Evolutionary conservation across 169 alveolate species (phyloP).

Genomic region (Fabrea salina): DNA sequence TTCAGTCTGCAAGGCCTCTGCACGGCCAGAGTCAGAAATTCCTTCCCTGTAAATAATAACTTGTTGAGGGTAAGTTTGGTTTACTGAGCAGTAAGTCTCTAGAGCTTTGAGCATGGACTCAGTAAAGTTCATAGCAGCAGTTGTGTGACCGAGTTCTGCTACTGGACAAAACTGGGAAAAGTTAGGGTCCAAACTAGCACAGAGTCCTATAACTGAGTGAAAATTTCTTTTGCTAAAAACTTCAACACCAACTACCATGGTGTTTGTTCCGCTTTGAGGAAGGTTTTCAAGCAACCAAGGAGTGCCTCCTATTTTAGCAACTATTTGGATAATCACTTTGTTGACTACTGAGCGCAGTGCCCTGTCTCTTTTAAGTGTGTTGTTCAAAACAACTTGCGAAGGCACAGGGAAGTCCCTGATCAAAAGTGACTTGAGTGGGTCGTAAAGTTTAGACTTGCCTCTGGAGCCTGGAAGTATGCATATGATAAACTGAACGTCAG

Average conservation of each 20-base stretch:
- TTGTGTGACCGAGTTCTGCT: not conserved
- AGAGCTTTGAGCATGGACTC: too few relatives aligned
- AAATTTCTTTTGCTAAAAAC: not conserved
- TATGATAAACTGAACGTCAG: constrained; percentile 36
- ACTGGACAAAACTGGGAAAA: not conserved
- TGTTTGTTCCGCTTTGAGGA: constrained; percentile 54
- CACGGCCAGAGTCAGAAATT: not conserved
- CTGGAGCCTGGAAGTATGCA: constrained; percentile 57
- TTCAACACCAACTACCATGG: constrained; percentile 72
- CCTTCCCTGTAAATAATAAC: constrained; percentile 8
- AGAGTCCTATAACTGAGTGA: not conserved
- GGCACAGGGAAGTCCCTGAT: constrained; percentile 54
- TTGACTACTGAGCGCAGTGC: constrained; percentile 47
- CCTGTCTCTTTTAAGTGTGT: constrained; percentile 46
- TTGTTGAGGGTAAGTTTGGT: not conserved
- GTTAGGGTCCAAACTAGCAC: not conserved
- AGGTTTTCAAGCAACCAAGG: constrained; percentile 68
- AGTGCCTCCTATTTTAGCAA: constrained; percentile 70
- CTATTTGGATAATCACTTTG: constrained; percentile 57
- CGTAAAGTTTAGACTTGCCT: constrained; percentile 54
- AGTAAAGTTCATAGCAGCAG: too few relatives aligned
- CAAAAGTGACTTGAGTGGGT: constrained; percentile 45
- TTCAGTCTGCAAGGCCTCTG: not conserved
- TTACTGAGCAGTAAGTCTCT: not conserved
- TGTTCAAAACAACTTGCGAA: constrained; percentile 52